Conservation (phyloP, 805 yeast genomes). For the Saturnispora halmiae region DNA sequence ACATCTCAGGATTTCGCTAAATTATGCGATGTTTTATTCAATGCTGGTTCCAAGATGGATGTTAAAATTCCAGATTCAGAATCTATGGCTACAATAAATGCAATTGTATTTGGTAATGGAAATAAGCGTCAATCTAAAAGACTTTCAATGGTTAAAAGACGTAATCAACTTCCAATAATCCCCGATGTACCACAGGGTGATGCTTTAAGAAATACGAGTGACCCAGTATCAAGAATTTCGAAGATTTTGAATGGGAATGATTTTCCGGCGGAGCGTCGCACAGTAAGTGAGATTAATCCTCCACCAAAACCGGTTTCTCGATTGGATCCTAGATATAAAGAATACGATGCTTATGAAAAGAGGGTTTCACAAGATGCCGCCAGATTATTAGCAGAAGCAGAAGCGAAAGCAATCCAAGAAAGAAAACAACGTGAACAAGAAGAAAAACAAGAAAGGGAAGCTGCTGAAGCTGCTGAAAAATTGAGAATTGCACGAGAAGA, state of each 20-base stretch:
- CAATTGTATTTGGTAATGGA: constrained; percentile 29
- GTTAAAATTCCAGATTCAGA: constrained; percentile 28
- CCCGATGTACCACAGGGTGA: neutral
- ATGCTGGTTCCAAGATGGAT: constrained; percentile 42
- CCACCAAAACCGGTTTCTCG: constrained; percentile 49
- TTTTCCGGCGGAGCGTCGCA: constrained; percentile 37
- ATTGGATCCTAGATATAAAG: constrained; percentile 47
- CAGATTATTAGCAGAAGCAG: constrained; percentile 26
- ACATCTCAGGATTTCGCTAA: constrained; percentile 74
- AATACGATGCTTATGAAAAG: constrained; percentile 38
- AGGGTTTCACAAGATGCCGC: constrained; percentile 36
- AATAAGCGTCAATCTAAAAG: constrained; percentile 14
- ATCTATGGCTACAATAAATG: constrained; percentile 44
- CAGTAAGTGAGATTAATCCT: constrained; percentile 33
- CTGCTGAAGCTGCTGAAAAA: constrained; percentile 3
- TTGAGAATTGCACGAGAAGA: constrained; percentile 4
- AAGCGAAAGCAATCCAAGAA: constrained; percentile 12
- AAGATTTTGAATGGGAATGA: constrained; percentile 39
- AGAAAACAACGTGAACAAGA: constrained; percentile 10
- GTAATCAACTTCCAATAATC: neutral
- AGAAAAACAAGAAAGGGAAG: constrained; percentile 10
- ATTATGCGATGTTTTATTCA: constrained; percentile 67
- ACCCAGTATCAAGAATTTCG: constrained; percentile 27
- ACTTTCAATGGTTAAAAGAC: constrained; percentile 8
- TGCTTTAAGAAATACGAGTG: constrained; percentile 21